A percentile compares a stretch with the other conserved stretches of the same genome.
phyloP scores from a whole-genome alignment of 306 rosid genomes.

The Fragaria vesca region DNA sequence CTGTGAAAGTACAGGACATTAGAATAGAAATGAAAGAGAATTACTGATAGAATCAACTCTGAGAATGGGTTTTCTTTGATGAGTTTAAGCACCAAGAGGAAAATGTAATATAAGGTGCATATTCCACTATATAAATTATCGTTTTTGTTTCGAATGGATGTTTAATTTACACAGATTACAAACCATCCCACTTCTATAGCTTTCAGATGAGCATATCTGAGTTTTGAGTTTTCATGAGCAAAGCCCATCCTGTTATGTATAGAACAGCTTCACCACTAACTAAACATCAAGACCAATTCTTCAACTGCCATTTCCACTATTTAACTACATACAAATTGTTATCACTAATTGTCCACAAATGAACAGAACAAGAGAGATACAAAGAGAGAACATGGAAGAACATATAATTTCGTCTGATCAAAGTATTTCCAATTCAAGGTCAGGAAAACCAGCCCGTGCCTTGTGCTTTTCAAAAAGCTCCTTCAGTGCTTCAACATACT shows the following conservation, averaged over 20 bases:
- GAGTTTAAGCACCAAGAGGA: not conserved
- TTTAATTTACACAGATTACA: not conserved
- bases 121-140: not conserved
- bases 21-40: conserved; percentile 42
- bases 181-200: not conserved
- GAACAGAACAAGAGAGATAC: not conserved
- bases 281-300: not conserved
- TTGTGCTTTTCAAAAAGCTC: conserved; percentile 81
- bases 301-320: not conserved
- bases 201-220: not conserved
- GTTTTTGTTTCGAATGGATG: not conserved
- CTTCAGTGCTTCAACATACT: conserved; percentile 67
- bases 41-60: not conserved
- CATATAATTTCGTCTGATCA: conserved; percentile 33
- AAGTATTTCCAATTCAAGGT: conserved; percentile 62
- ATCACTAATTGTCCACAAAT: not conserved
- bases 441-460: conserved; percentile 60
- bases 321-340: not conserved
- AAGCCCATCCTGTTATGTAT: not conserved
- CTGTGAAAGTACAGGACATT: conserved; percentile 49
- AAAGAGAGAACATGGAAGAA: not conserved
- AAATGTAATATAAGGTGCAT: not conserved
- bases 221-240: not conserved
- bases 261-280: conserved; percentile 1
- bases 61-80: not conserved